Percentiles rank a stretch among this genome's conserved stretches.
Evolutionary conservation across 2,329 filamentous ascomycete genomes (phyloP).

Genomic region (Paecilomyces sp.): DNA sequence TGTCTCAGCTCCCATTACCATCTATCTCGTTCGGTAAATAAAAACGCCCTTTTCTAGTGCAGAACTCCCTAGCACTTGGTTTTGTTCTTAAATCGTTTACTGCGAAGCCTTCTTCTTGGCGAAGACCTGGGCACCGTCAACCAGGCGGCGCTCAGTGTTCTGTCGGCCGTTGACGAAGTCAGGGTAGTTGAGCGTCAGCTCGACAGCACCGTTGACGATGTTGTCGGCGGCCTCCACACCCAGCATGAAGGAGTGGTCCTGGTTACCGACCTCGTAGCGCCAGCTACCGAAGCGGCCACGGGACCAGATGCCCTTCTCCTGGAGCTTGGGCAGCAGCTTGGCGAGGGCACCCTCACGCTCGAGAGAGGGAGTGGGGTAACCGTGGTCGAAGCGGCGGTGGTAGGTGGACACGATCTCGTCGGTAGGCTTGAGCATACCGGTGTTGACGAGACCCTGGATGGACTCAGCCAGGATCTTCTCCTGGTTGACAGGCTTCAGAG

Average conservation of each 20-base stretch:
- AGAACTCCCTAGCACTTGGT: not conserved
- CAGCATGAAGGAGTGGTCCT: conserved; percentile 97
- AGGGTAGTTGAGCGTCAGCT: conserved; percentile 92
- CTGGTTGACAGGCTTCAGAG: conserved; percentile 87
- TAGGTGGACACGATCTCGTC: conserved; percentile 98
- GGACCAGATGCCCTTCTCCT: conserved; percentile 86
- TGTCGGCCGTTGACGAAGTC: conserved; percentile 79
- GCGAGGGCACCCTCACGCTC: conserved; percentile 94
- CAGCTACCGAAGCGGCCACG: conserved; percentile 96
- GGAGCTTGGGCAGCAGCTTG: conserved; percentile 85
- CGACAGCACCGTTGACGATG: conserved; percentile 80
- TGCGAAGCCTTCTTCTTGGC: conserved; percentile 40
- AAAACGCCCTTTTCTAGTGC: not conserved
- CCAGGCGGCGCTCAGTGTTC: conserved; percentile 56
- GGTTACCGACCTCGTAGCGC: conserved; percentile 95
- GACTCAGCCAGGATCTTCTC: conserved; percentile 79
- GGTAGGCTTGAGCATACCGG: conserved; percentile 81
- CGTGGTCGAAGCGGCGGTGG: conserved; percentile 95
- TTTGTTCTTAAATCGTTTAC: conserved; percentile 13
- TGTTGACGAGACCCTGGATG: conserved; percentile 96
- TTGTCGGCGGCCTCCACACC: conserved; percentile 89
- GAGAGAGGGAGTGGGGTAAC: conserved; percentile 89
- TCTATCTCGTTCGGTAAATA: not conserved
- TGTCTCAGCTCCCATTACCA: not conserved
- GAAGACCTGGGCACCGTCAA: conserved; percentile 55